These are phyloP conservation scores for Oxyria digyna DNA, from an alignment of 148 eudicot genomes.

Conservation along the genomic window DNA sequence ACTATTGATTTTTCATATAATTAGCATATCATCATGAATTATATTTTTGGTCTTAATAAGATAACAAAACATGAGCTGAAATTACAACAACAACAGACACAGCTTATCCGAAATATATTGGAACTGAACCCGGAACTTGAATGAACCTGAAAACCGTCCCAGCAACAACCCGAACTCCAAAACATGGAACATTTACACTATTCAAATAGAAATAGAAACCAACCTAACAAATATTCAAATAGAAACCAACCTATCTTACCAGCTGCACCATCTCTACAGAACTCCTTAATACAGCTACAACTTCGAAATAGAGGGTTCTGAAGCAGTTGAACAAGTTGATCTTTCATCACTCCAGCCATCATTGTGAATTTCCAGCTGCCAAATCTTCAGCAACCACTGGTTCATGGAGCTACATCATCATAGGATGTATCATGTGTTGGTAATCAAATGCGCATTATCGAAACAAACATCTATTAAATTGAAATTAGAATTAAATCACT, in stretches of 20 bases:
- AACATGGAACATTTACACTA: too few relatives aligned
- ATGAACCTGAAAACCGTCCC: too few relatives aligned
- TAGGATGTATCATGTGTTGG: neutral
- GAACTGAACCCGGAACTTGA: too few relatives aligned
- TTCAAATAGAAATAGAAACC: too few relatives aligned
- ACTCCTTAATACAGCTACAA: neutral
- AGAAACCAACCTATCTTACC: neutral
- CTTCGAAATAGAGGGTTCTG: neutral
- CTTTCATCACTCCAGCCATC: neutral
- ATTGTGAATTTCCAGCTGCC: neutral
- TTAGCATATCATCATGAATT: too few relatives aligned
- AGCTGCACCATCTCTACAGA: neutral
- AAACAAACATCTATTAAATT: neutral
- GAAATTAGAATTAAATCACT: neutral
- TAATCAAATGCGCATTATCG: neutral
- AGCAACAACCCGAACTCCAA: too few relatives aligned
- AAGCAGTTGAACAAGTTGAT: neutral
- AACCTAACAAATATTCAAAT: too few relatives aligned
- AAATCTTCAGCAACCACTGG: neutral
- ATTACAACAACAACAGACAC: too few relatives aligned
- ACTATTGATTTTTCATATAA: too few relatives aligned
- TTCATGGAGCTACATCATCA: slow-evolving; percentile 1
- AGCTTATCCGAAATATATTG: too few relatives aligned
- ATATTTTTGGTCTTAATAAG: too few relatives aligned
- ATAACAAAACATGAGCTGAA: too few relatives aligned